Evolutionary conservation across 495 filamentous ascomycete genomes (phyloP).

Genomic region (Aspergillus diversus): DNA sequence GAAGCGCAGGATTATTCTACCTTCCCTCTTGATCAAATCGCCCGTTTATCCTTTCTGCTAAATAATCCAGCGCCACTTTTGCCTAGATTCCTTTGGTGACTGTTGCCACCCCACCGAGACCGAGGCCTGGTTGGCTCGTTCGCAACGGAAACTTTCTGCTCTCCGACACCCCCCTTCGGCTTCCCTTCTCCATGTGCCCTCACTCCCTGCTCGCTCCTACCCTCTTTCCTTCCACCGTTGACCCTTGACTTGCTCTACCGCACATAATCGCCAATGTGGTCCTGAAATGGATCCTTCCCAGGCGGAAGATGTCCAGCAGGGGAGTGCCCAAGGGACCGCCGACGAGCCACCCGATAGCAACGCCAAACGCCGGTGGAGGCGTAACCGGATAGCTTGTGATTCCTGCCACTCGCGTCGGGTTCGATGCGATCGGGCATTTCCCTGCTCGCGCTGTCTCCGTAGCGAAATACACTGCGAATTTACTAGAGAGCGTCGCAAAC

Average conservation of each 20-base stretch:
- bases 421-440: constrained; percentile 53
- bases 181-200: background rate
- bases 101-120: background rate
- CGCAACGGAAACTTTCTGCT: background rate
- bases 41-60: too few species aligned
- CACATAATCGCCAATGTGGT: constrained; percentile 28
- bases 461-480: constrained; percentile 50
- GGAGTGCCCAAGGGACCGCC: constrained; percentile 28
- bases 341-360: constrained; percentile 34
- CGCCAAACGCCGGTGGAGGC: constrained; percentile 48
- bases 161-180: too few species aligned
- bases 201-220: background rate
- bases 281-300: constrained; percentile 44
- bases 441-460: constrained; percentile 49
- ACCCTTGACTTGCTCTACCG: background rate
- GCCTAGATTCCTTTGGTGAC: too few species aligned
- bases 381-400: constrained; percentile 52
- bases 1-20: too few species aligned
- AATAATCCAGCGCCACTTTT: too few species aligned
- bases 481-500: constrained; percentile 49
- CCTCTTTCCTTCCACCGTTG: background rate
- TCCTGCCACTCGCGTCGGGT: constrained; percentile 51
- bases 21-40: too few species aligned
- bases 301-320: constrained; percentile 30
- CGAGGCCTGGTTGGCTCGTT: background rate